Percentiles rank a stretch among this genome's conserved stretches.
Conservation (phyloP, 768 basidiomycete genomes). For the Phallus indusiatus region DNA sequence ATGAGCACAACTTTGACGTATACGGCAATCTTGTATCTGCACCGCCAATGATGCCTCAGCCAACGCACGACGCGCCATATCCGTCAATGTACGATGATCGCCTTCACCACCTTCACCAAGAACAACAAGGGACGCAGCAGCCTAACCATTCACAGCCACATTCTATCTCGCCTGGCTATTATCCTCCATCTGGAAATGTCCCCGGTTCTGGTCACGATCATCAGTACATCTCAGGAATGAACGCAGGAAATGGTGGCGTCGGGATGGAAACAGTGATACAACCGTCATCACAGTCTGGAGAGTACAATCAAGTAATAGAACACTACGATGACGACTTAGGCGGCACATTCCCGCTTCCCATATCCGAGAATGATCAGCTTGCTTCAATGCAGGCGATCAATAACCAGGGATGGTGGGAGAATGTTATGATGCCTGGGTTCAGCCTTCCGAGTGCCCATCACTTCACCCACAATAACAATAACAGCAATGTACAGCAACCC, state of each 20-base stretch:
- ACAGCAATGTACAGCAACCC: too few species aligned
- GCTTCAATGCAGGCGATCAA: conserved; percentile 68
- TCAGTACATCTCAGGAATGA: too few species aligned
- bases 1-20: not conserved
- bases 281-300: not conserved
- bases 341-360: not conserved
- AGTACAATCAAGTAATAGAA: not conserved
- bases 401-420: conserved; percentile 64
- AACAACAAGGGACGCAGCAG: not conserved
- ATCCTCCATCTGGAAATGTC: too few species aligned
- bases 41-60: not conserved
- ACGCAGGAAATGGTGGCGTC: too few species aligned
- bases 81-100: not conserved
- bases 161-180: too few species aligned
- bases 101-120: not conserved
- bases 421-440: conserved; percentile 82
- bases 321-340: not conserved
- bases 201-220: too few species aligned
- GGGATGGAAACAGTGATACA: not conserved
- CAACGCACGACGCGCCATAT: not conserved
- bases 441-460: not conserved
- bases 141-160: too few species aligned
- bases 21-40: not conserved
- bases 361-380: conserved; percentile 43
- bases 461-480: too few species aligned